A percentile compares a stretch with the other conserved stretches of the same genome.
Conservation (phyloP, 345 rosid species). For the Boechera retrofracta region DNA sequence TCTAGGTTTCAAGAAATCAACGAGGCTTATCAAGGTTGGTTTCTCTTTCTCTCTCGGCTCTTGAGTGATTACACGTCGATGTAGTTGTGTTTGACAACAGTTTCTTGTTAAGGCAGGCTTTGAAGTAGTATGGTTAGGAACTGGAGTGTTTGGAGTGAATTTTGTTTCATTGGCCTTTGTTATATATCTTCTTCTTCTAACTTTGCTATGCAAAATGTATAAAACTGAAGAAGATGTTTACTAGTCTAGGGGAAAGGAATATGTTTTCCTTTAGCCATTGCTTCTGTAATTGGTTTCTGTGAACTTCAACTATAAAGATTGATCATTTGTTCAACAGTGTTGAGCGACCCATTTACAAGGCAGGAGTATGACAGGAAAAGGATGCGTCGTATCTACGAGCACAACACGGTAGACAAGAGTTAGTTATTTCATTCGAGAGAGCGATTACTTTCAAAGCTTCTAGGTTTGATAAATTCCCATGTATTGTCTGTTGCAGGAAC, state of each 20-base stretch:
- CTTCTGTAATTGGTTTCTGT: not conserved
- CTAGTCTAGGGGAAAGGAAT: not conserved
- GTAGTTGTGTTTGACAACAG: not conserved
- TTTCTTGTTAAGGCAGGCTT: not conserved
- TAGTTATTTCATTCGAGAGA: not conserved
- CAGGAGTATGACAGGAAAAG: slow-evolving; percentile 75
- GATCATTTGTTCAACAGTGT: slow-evolving; percentile 54
- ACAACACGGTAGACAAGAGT: slow-evolving; percentile 56
- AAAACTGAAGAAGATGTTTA: not conserved
- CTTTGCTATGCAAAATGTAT: not conserved
- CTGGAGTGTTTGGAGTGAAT: not conserved
- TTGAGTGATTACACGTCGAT: not conserved
- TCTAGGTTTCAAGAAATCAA: slow-evolving; percentile 93
- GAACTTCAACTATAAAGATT: not conserved
- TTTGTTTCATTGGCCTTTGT: not conserved
- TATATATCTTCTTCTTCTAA: not conserved
- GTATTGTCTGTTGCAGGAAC: slow-evolving; percentile 63
- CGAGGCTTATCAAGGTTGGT: slow-evolving; percentile 91
- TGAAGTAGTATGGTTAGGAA: slow-evolving; percentile 5
- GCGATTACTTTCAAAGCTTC: not conserved
- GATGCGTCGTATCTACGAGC: slow-evolving; percentile 64
- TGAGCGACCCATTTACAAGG: slow-evolving; percentile 74
- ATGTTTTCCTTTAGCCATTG: not conserved
- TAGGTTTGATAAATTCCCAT: not conserved
- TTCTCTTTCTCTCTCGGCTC: not conserved